Evolutionary conservation across 2,329 filamentous ascomycete species (phyloP).

Genomic region (Xylaria sp.): DNA sequence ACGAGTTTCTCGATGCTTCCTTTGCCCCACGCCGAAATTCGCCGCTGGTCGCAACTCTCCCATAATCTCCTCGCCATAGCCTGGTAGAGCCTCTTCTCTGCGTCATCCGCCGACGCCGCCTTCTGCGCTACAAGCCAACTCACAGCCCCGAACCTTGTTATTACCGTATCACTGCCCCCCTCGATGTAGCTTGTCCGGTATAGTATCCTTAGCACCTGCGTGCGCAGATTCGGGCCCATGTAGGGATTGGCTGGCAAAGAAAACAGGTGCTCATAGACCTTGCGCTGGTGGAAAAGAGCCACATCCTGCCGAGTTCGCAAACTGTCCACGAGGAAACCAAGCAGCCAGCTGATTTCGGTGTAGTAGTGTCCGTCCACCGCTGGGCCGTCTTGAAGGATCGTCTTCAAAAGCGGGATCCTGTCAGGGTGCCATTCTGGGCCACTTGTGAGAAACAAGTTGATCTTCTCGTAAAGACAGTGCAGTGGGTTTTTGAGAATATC

Average conservation of each 20-base stretch:
- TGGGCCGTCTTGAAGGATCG: conserved; percentile 60
- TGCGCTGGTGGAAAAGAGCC: conserved; percentile 40
- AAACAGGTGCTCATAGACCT: conserved; percentile 60
- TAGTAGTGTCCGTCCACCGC: conserved; percentile 42
- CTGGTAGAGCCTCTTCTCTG: conserved; percentile 36
- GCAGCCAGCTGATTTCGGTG: conserved; percentile 42
- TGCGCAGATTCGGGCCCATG: conserved; percentile 37
- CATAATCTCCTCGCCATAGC: conserved; percentile 38
- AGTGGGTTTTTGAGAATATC: conserved; percentile 75
- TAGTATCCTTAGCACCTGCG: conserved; percentile 37
- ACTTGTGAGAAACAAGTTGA: conserved; percentile 82
- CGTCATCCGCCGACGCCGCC: conserved; percentile 27
- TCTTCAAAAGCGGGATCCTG: conserved; percentile 72
- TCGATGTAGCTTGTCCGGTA: conserved; percentile 38
- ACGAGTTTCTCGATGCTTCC: conserved; percentile 34
- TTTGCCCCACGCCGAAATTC: conserved; percentile 42
- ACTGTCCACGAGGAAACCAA: conserved; percentile 41
- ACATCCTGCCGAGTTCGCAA: conserved; percentile 39
- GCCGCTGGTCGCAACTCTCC: conserved; percentile 40
- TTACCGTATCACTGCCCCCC: conserved; percentile 43
- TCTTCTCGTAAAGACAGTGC: conserved; percentile 82
- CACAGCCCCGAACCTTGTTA: conserved; percentile 41
- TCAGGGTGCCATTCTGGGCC: conserved; percentile 77
- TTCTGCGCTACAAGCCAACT: conserved; percentile 40
- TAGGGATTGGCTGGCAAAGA: conserved; percentile 41